A percentile compares a stretch with the other conserved stretches of the same genome.
These are phyloP conservation scores for Crucibulum laeve DNA, from an alignment of 768 basidiomycete species.

Conservation along the genomic window DNA sequence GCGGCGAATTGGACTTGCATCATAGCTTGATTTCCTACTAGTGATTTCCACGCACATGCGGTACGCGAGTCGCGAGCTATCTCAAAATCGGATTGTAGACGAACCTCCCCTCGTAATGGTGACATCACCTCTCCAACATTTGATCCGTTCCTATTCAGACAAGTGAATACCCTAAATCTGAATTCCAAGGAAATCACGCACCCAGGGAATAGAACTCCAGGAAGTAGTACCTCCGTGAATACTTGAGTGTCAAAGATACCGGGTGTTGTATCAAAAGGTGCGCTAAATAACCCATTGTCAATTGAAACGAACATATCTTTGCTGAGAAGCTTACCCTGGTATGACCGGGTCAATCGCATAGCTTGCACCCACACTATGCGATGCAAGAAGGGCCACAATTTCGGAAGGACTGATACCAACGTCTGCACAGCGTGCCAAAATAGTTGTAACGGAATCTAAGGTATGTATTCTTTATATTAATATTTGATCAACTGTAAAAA, in stretches of 20 bases:
- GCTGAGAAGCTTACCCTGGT: background rate
- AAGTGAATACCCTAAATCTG: too few relatives aligned
- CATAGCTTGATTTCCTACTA: too few relatives aligned
- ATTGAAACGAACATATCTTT: background rate
- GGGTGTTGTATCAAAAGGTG: background rate
- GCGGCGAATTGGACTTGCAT: too few relatives aligned
- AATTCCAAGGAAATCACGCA: too few relatives aligned
- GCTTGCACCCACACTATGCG: constrained; percentile 11
- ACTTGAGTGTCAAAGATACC: background rate
- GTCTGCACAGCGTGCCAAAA: constrained; percentile 12
- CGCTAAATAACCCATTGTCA: background rate
- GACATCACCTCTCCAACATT: too few relatives aligned
- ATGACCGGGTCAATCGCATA: constrained; percentile 9
- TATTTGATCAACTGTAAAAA: too few relatives aligned
- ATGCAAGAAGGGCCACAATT: constrained; percentile 11
- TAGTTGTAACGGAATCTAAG: constrained; percentile 7
- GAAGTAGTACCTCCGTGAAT: background rate
- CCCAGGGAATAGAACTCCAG: background rate
- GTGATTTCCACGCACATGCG: too few relatives aligned
- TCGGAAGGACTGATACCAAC: constrained; percentile 11
- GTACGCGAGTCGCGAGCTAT: too few relatives aligned
- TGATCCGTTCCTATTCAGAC: too few relatives aligned
- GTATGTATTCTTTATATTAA: too few relatives aligned
- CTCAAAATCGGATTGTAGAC: too few relatives aligned
- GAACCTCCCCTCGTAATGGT: too few relatives aligned